Evolutionary conservation across 192 early-diverging fungal genomes (phyloP).

Genomic region (Jimgerdemannia lactiflua): DNA sequence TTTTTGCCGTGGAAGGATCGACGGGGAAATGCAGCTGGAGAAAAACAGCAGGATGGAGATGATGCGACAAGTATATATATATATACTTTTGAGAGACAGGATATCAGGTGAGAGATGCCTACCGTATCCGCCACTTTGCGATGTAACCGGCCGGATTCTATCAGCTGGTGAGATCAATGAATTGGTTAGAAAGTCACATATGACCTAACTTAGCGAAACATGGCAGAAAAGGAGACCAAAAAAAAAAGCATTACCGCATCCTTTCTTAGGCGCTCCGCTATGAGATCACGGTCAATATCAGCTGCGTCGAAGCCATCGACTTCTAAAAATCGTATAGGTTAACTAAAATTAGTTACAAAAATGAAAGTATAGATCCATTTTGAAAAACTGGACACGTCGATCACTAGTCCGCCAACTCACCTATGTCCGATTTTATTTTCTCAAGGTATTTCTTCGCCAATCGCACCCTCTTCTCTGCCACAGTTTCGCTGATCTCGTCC

Average conservation of each 20-base stretch:
- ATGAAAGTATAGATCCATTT: neutral
- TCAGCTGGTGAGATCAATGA: conserved; percentile 34
- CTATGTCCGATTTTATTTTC: conserved; percentile 65
- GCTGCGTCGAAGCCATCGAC: conserved; percentile 84
- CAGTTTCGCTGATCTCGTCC: conserved; percentile 72
- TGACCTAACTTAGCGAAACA: too few species aligned
- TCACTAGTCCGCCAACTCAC: conserved; percentile 1
- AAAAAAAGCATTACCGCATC: conserved; percentile 40
- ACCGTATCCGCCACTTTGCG: conserved; percentile 54
- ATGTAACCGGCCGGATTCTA: conserved; percentile 49
- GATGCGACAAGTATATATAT: conserved; percentile 16
- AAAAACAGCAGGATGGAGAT: too few species aligned
- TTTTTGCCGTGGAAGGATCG: conserved; percentile 31
- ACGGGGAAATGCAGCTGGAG: conserved; percentile 34
- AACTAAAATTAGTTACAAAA: neutral
- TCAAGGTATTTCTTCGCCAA: conserved; percentile 92
- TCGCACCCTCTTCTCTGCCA: conserved; percentile 90
- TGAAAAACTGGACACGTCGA: neutral
- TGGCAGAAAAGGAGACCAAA: neutral
- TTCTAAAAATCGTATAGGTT: conserved; percentile 19
- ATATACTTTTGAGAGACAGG: conserved; percentile 12
- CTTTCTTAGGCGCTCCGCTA: conserved; percentile 79
- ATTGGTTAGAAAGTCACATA: too few species aligned
- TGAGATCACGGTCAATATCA: conserved; percentile 90
- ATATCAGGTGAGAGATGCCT: neutral